phyloP scores from a whole-genome alignment of 768 basidiomycete genomes.

The Amanita inopinata region DNA sequence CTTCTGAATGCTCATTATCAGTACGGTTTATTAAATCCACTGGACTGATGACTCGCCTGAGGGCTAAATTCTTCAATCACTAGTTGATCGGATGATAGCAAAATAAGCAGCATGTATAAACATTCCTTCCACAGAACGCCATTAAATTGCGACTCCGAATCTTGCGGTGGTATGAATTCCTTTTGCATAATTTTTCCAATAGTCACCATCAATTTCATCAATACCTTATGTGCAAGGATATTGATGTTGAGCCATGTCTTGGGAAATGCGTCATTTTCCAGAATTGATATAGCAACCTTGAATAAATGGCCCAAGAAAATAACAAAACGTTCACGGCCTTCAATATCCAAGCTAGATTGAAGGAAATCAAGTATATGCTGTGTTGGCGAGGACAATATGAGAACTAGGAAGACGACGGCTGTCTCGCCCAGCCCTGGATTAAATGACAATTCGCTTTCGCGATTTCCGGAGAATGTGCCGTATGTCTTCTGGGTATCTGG shows the following conservation, averaged over 20 bases:
- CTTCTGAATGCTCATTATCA: slow-evolving; percentile 45
- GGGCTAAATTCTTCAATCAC: slow-evolving; percentile 93
- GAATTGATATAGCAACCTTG: slow-evolving; percentile 68
- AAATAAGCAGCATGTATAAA: slow-evolving; percentile 72
- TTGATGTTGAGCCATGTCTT: slow-evolving; percentile 87
- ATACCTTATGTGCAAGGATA: slow-evolving; percentile 76
- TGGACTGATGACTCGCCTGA: slow-evolving; percentile 46
- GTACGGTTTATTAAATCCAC: slow-evolving; percentile 1
- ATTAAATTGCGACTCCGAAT: slow-evolving; percentile 62
- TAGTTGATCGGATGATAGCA: slow-evolving; percentile 84
- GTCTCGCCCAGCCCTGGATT: slow-evolving; percentile 78
- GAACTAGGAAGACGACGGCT: slow-evolving; percentile 73
- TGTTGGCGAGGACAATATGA: slow-evolving; percentile 71
- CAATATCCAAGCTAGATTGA: slow-evolving; percentile 75
- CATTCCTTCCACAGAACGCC: slow-evolving; percentile 71
- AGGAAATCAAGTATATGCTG: slow-evolving; percentile 73
- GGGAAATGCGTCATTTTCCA: slow-evolving; percentile 85
- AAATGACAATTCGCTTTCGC: slow-evolving; percentile 44
- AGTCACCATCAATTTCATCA: slow-evolving; percentile 84
- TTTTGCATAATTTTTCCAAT: slow-evolving; percentile 67
- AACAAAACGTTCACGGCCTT: slow-evolving; percentile 75
- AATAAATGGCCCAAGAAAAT: slow-evolving; percentile 68
- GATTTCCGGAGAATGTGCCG: slow-evolving; percentile 21
- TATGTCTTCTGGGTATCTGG: slow-evolving; percentile 38
- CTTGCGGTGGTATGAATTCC: slow-evolving; percentile 68